Evolutionary conservation across 495 filamentous ascomycete species (phyloP), one percentile per base, ranked within the genome.

Genomic region (Aspergillus conjunctus): DNA sequence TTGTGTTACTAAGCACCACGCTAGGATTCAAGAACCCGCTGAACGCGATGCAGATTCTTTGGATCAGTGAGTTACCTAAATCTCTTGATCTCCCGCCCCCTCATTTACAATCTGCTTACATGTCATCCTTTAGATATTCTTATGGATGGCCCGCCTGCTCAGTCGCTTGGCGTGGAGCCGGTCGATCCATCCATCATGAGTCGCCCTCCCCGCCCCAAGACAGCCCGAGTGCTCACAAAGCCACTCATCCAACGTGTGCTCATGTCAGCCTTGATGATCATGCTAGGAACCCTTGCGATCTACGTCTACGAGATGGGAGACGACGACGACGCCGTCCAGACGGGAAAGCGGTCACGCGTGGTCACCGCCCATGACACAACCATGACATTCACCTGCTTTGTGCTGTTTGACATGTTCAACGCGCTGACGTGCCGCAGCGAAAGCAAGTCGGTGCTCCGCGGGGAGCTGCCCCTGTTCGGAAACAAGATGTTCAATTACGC

Each of bases 321-420:
- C 64, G 64, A 68, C 11, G 68, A 72, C 55, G 73, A 75, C 50
- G 64, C 68, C 4, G 64, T 68, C 4, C 71, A 71, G 14, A 54
- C 76, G 3, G 76, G 72, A 32, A 77, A 79, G 51, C 72, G 70
- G 14, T 76, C 79, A 18, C 72, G 91, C 50, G 76, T 86, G 49
- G 88, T 97, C 53, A 96, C 87, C 11, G 91, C 89, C 31, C 91
- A 95, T 67, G 94, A 98, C 77, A 98, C 94, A 15, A 98, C 94
- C 58, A 97, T 97, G 91, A 98, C 94, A 1, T 98, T 98, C 72
- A 98, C 94, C 20, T 95, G 91, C 75, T 98, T 98, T 68, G 94
- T 98, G 21, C 81, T 98, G 26, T 98, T 97, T 72, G 94, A 98
- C 78, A 98, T 98, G 94, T 95, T 96, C 79, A 97, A 97, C 72